Conservation (phyloP, 2,329 filamentous ascomycete species). For the Colletotrichum cereale region DNA sequence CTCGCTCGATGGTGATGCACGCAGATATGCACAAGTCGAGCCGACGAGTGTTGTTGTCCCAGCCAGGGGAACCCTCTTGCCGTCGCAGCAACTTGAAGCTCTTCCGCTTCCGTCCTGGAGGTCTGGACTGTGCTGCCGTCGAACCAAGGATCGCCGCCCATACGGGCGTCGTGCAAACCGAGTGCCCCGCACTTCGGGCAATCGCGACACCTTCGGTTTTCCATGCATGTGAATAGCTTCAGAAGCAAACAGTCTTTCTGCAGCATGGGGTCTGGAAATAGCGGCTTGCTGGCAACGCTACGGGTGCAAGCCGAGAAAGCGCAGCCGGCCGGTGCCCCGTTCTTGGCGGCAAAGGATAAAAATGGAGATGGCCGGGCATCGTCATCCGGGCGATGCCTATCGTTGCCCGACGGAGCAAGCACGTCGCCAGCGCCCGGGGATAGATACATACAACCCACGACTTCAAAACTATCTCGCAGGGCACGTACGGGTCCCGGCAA, state of each 20-base stretch:
- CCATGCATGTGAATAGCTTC: neutral
- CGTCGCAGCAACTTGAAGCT: neutral
- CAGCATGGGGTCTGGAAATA: neutral
- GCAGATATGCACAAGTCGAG: slow-evolving; percentile 1
- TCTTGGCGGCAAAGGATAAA: slow-evolving; percentile 13
- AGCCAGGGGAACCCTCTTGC: neutral
- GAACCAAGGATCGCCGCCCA: neutral
- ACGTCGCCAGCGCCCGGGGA: slow-evolving; percentile 8
- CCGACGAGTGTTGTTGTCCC: neutral
- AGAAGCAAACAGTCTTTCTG: neutral
- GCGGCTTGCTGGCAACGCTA: neutral
- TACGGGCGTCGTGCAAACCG: slow-evolving; percentile 6
- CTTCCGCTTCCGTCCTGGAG: neutral
- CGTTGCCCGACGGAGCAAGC: slow-evolving; percentile 21
- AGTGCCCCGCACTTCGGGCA: neutral
- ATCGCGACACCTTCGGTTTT: neutral
- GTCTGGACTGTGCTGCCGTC: neutral
- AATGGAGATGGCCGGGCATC: slow-evolving; percentile 13
- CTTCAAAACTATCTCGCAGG: neutral
- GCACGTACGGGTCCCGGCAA: slow-evolving; percentile 4
- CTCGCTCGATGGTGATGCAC: neutral
- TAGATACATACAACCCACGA: slow-evolving; percentile 3
- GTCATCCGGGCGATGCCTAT: slow-evolving; percentile 2
- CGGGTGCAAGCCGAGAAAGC: neutral
- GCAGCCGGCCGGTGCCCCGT: neutral